Base-by-base conservation (phyloP, 495 filamentous ascomycete genomes). In the Penicillium alfredii region DNA sequence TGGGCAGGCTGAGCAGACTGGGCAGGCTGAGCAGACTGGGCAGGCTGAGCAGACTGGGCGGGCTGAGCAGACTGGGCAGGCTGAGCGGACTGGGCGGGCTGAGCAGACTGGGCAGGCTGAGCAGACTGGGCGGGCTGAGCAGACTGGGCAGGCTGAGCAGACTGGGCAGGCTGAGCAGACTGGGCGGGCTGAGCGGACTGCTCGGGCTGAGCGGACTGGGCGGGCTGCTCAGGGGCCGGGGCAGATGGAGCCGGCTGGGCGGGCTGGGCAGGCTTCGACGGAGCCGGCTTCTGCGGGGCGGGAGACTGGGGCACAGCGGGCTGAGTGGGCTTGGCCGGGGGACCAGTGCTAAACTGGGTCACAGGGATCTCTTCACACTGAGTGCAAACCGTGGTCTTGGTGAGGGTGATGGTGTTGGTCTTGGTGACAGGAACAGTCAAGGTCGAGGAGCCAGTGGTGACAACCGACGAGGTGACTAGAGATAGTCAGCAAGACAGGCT, bases 341-440 rank as follows among this genome's bases (percentile, higher is more conserved):
- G n/a, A n/a, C n/a, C n/a, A n/a, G n/a, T n/a, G n/a, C n/a, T n/a
- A n/a, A n/a, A n/a, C n/a, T n/a, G n/a, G n/a, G n/a, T n/a, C n/a
- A n/a, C n/a, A n/a, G n/a, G n/a, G n/a, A n/a, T n/a, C n/a, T n/a
- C n/a, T n/a, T n/a, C n/a, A n/a, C n/a, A n/a, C 16, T 28, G 21
- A n/a, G 24, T 39, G 42, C 49, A 44, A 40, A 56, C 53, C 23
- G 35, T 43, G 31, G 53, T 55, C 38, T 38, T 52, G 56, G 61
- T 63, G 22, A 60, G 32, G 4, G 60, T 66, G 35, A 66, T 45
- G 40, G 53, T 60, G 55, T 44, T 63, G 30, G 63, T 66, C 45
- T 46, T 21, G 11, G 61, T 65, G 28, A 65, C 46, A 3, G 63
- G 63, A 24, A 64, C 37, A 24, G 53, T 58, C 1, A 24, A 36